Conservation (phyloP, 1,284 basidiomycete genomes). For the Thecaphora thlaspeos region DNA sequence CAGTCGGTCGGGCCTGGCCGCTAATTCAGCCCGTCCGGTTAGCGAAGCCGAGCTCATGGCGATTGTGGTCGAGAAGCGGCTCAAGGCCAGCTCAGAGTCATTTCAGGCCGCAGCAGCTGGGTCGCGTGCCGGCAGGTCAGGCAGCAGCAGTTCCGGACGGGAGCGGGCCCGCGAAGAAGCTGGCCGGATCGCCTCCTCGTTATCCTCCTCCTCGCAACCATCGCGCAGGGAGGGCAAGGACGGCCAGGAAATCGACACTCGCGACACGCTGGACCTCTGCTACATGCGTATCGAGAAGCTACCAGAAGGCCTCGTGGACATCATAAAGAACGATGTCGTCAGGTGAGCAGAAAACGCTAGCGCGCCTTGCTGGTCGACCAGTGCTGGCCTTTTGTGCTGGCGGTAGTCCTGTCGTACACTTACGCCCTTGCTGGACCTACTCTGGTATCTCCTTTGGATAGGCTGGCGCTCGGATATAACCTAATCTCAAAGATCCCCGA, state of each 20-base stretch:
- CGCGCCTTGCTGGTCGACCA: neutral
- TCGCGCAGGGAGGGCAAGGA: constrained; percentile 7
- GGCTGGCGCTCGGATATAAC: constrained; percentile 85
- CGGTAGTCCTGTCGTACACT: too few species aligned
- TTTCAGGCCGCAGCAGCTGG: neutral
- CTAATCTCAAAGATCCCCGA: constrained; percentile 75
- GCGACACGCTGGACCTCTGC: constrained; percentile 48
- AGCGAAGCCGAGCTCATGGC: constrained; percentile 38
- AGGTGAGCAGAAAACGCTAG: constrained; percentile 8
- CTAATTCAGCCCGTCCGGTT: constrained; percentile 8
- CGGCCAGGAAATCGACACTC: constrained; percentile 7
- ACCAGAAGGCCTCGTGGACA: constrained; percentile 29
- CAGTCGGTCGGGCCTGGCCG: neutral
- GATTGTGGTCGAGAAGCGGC: constrained; percentile 29
- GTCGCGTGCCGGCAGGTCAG: neutral
- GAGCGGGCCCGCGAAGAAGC: neutral
- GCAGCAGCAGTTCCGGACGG: neutral
- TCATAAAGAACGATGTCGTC: constrained; percentile 41
- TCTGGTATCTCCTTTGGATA: constrained; percentile 59
- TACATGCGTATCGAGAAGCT: constrained; percentile 35
- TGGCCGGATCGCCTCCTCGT: neutral
- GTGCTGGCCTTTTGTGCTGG: neutral
- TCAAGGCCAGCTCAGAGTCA: constrained; percentile 1
- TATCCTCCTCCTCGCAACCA: neutral
- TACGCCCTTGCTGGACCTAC: too few species aligned